Evolutionary conservation across 192 early-diverging fungal genomes (phyloP), one percentile per base, ranked within the genome.

Genomic region (Neocallimastix lanati): DNA sequence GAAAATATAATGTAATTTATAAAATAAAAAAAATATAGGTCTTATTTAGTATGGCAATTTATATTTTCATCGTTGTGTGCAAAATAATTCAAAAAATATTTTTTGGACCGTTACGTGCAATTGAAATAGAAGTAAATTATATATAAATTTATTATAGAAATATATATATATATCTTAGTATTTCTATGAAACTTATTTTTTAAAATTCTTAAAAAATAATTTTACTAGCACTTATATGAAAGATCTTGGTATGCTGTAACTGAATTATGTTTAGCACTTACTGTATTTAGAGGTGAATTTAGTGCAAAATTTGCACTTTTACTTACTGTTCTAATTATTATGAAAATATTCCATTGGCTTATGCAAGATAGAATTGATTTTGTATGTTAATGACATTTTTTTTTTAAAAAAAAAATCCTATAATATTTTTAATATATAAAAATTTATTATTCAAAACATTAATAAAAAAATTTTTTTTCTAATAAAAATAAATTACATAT

Each of bases 301-400:
- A 92, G 97, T 83, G 88, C 93, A 14, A 91, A 85, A 28, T 97
- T 95, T 79, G 86, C 96, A 16, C 85, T 92, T 29, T 87, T 95
- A 29, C 95, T 99, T 85, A 93, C 91, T 3, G 85, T 93, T n/a
- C 85, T 99, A 33, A 85, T 99, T 16, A 92, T 97, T 80, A 87
- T 94, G 58, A 97, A 98, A 82, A 91, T 96, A 77, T 97, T 98
- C 83, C 97, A 99, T 84, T 99, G 97, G 97, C 86, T 99, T 76
- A 88, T 91, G 58, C 90, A 92, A 82, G 96, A 97, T 85, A 88
- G 97, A 1, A 93, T 99, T 38, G 92, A 93, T 77, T 98, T 94
- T 83, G 88, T 88, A 82, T 14, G 86, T 86, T 78, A n/a, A n/a
- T n/a, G n/a, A n/a, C n/a, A n/a, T n/a, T n/a, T n/a, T n/a, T n/a